Evolutionary conservation across 768 basidiomycete species (phyloP).

Genomic region (Russula sp.): DNA sequence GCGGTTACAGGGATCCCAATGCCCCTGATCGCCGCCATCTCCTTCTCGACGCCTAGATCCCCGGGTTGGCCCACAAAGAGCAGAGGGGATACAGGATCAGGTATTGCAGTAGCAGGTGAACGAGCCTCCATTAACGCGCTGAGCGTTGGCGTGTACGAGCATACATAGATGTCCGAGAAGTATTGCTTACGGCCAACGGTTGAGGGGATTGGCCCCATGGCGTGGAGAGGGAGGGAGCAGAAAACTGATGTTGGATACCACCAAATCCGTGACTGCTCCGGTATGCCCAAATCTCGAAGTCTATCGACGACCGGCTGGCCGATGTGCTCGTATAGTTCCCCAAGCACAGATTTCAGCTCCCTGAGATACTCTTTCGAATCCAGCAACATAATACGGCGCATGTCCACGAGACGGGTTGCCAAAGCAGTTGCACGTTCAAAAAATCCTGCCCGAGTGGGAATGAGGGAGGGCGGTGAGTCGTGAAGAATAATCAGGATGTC

Average conservation of each 20-base stretch:
- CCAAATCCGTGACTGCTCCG: background rate
- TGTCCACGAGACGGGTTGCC: background rate
- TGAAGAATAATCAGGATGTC: conserved; percentile 3
- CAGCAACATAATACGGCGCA: background rate
- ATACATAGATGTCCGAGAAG: conserved; percentile 15
- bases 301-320: conserved; percentile 5
- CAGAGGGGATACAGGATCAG: background rate
- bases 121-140: conserved; percentile 3
- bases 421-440: background rate
- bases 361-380: no score
- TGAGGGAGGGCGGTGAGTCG: background rate
- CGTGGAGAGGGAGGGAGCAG: conserved; percentile 10
- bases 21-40: background rate
- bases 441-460: background rate
- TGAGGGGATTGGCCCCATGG: conserved; percentile 7
- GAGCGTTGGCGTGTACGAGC: background rate
- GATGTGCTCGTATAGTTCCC: conserved; percentile 4
- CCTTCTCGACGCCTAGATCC: background rate
- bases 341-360: background rate
- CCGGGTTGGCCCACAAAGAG: conserved; percentile 1
- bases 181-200: background rate
- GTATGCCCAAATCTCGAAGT: background rate
- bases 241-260: no score
- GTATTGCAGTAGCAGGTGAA: background rate
- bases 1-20: background rate